Conservation (phyloP, 768 basidiomycete genomes). For the Leucocoprinus birnbaumii region DNA sequence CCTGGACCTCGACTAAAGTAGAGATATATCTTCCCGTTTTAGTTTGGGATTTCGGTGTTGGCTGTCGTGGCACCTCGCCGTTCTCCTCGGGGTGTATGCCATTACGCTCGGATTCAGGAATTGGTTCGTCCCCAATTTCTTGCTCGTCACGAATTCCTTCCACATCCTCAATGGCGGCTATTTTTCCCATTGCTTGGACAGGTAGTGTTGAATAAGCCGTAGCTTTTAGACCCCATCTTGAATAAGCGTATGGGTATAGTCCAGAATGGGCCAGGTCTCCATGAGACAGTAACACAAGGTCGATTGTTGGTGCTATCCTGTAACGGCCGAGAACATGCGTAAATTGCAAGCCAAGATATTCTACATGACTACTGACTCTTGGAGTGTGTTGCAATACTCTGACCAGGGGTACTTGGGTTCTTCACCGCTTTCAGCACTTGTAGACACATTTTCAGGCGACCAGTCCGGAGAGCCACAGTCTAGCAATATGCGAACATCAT, state of each 20-base stretch:
- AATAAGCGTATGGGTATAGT: conserved; percentile 89
- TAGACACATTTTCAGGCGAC: conserved; percentile 48
- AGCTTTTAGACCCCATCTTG: conserved; percentile 83
- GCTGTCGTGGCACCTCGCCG: conserved; percentile 11
- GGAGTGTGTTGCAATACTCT: conserved; percentile 62
- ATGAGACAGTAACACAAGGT: conserved; percentile 92
- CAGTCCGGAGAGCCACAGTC: conserved; percentile 94
- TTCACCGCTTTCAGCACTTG: background rate
- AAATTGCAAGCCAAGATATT: conserved; percentile 6
- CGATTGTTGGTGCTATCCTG: conserved; percentile 78
- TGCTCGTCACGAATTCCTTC: conserved; percentile 79
- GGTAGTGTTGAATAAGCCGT: conserved; percentile 94
- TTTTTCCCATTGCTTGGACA: conserved; percentile 92
- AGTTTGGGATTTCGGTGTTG: conserved; percentile 11
- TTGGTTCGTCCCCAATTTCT: conserved; percentile 48
- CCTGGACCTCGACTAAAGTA: conserved; percentile 81
- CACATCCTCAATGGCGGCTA: conserved; percentile 86
- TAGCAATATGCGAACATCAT: conserved; percentile 89
- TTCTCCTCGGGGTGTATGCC: conserved; percentile 14
- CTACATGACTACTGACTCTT: conserved; percentile 43
- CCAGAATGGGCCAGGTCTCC: conserved; percentile 89
- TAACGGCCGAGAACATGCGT: background rate
- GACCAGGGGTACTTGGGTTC: conserved; percentile 45
- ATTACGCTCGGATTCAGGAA: conserved; percentile 22
- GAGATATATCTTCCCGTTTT: conserved; percentile 63